Evolutionary conservation across 1,284 basidiomycete genomes (phyloP).

Genomic region (Apiotrichum brassicae): DNA sequence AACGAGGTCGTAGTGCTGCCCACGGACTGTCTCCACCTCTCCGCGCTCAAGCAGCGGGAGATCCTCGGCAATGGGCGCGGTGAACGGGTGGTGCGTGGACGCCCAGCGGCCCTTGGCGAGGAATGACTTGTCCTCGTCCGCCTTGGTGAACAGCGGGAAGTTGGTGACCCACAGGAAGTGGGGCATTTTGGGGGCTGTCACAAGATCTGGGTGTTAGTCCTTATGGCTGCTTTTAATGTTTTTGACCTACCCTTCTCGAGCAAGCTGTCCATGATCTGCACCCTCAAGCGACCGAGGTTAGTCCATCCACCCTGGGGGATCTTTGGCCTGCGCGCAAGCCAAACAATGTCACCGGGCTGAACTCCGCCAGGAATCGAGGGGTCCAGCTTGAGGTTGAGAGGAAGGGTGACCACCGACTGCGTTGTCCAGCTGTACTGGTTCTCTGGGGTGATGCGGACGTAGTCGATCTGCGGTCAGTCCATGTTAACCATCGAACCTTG

Average conservation of each 20-base stretch:
- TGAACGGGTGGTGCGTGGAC: slow-evolving; percentile 90
- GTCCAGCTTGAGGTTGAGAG: slow-evolving; percentile 36
- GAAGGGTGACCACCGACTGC: slow-evolving; percentile 36
- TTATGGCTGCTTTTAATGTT: background rate
- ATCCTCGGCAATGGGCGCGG: slow-evolving; percentile 88
- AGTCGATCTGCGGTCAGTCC: slow-evolving; percentile 31
- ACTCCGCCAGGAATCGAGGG: slow-evolving; percentile 34
- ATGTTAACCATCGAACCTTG: background rate
- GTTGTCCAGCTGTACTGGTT: slow-evolving; percentile 38
- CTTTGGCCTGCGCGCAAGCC: slow-evolving; percentile 51
- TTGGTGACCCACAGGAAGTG: slow-evolving; percentile 92
- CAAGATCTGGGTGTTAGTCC: slow-evolving; percentile 50
- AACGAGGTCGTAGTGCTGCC: slow-evolving; percentile 97
- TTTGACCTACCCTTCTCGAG: slow-evolving; percentile 55
- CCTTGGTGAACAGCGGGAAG: slow-evolving; percentile 86
- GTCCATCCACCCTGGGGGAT: slow-evolving; percentile 72
- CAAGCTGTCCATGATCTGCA: slow-evolving; percentile 57
- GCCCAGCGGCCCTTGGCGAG: slow-evolving; percentile 80
- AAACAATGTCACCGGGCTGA: slow-evolving; percentile 51
- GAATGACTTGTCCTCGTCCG: slow-evolving; percentile 80
- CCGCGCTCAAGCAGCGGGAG: slow-evolving; percentile 65
- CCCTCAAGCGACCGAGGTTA: slow-evolving; percentile 65
- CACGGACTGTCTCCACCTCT: slow-evolving; percentile 64
- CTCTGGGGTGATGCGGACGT: slow-evolving; percentile 37
- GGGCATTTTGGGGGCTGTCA: slow-evolving; percentile 56